Evolutionary conservation across 73 alveolate genomes (phyloP).

Genomic region (Paramecium biaurelia): DNA sequence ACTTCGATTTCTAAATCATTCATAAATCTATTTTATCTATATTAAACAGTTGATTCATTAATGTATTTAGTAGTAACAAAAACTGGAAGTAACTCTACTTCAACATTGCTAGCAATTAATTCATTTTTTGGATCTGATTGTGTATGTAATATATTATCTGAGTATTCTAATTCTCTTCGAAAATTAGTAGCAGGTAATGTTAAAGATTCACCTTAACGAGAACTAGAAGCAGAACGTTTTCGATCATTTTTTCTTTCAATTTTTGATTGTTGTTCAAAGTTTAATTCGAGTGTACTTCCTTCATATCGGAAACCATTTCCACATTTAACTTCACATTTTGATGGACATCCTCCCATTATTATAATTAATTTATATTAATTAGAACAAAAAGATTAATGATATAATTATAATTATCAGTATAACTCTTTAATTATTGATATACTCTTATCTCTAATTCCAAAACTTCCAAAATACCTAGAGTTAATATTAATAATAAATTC

Average conservation of each 20-base stretch:
- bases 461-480: constrained; percentile 85
- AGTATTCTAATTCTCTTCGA: not conserved
- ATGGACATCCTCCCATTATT: constrained; percentile 19
- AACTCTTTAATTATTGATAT: constrained; percentile 84
- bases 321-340: constrained; percentile 2
- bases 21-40: not conserved
- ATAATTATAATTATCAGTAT: not conserved
- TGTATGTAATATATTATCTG: not conserved
- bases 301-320: not conserved
- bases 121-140: constrained; percentile 1
- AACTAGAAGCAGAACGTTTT: not conserved
- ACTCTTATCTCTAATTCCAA: constrained; percentile 79
- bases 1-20: not conserved
- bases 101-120: not conserved
- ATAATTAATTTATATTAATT: not conserved
- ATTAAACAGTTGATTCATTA: not conserved
- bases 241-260: not conserved
- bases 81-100: not conserved
- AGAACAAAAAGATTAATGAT: not conserved
- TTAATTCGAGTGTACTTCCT: not conserved
- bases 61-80: not conserved
- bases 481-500: constrained; percentile 73
- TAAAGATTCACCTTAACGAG: not conserved
- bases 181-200: not conserved
- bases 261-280: not conserved